Percentiles rank a stretch among this genome's conserved stretches.
Conservation (phyloP, 768 basidiomycete genomes). For the Lanmaoa pseudosensibilis region DNA sequence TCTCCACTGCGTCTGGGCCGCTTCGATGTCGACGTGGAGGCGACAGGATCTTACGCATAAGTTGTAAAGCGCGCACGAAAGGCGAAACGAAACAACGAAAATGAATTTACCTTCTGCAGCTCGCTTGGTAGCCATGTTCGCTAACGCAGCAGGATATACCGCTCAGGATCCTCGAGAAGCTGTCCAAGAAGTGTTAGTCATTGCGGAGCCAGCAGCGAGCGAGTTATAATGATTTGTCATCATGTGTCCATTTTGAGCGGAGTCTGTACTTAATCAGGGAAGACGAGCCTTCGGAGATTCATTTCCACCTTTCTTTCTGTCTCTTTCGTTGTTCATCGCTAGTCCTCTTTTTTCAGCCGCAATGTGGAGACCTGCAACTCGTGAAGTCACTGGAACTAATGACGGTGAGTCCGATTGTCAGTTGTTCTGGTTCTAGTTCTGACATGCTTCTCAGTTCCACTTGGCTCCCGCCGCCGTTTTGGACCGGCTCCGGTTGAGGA, state of each 20-base stretch:
- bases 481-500: conserved; percentile 87
- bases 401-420: conserved; percentile 60
- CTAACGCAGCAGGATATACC: neutral
- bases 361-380: conserved; percentile 90
- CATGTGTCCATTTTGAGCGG: conserved; percentile 33
- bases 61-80: neutral
- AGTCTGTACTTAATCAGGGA: conserved; percentile 28
- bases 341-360: conserved; percentile 37
- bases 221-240: conserved; percentile 26
- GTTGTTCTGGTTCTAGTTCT: conserved; percentile 9
- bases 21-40: conserved; percentile 35
- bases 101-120: conserved; percentile 37
- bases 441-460: conserved; percentile 55
- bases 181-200: conserved; percentile 10
- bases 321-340: conserved; percentile 11
- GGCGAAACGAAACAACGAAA: neutral
- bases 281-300: conserved; percentile 33
- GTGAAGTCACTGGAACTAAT: conserved; percentile 90
- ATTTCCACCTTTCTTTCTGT: conserved; percentile 28
- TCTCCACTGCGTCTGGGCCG: conserved; percentile 46
- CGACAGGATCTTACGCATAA: conserved; percentile 19
- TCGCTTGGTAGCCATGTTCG: conserved; percentile 41
- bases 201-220: neutral
- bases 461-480: conserved; percentile 88
- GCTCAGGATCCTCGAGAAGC: neutral